phyloP scores from a whole-genome alignment of 352 stramenopile genomes.

The Pythium vanterpoolii region DNA sequence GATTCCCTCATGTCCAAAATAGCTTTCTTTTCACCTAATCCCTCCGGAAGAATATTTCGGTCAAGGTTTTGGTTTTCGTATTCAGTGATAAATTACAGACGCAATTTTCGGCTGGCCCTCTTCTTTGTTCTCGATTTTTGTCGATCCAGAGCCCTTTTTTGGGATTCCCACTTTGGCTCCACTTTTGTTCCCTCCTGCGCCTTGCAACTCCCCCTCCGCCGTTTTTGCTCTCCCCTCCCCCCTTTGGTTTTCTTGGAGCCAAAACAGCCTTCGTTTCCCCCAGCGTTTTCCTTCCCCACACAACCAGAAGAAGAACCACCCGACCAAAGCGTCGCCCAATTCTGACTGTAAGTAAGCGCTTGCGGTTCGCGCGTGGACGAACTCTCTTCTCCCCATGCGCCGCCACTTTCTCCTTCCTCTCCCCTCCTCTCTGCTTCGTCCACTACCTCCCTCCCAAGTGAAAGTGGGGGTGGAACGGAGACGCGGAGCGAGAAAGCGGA shows the following conservation, averaged over 20 bases:
- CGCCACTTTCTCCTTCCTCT: background rate
- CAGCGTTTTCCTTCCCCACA: conserved; percentile 31
- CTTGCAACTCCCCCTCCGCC: conserved; percentile 4
- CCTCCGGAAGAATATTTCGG: conserved; percentile 20
- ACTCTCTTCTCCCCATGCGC: background rate
- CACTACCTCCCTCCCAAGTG: background rate
- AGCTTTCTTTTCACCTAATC: conserved; percentile 19
- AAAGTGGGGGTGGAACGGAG: background rate
- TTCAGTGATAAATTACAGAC: background rate
- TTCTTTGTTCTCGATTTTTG: conserved; percentile 21
- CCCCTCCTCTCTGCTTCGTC: background rate
- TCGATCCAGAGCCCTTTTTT: conserved; percentile 21
- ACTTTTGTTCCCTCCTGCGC: conserved; percentile 9
- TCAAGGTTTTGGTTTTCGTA: conserved; percentile 7
- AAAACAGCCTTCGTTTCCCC: conserved; percentile 14
- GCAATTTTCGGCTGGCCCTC: conserved; percentile 5
- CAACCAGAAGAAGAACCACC: conserved; percentile 31
- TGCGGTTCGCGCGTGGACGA: background rate
- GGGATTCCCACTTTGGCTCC: conserved; percentile 20
- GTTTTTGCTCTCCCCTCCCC: conserved; percentile 11
- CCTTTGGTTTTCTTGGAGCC: conserved; percentile 13
- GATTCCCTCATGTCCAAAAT: conserved; percentile 15
- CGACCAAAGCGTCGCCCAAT: conserved; percentile 25
- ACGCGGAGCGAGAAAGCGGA: background rate
- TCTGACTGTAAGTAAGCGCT: conserved; percentile 17